Conservation (phyloP, 139 green algal species). For the Picochlorum sp. region DNA sequence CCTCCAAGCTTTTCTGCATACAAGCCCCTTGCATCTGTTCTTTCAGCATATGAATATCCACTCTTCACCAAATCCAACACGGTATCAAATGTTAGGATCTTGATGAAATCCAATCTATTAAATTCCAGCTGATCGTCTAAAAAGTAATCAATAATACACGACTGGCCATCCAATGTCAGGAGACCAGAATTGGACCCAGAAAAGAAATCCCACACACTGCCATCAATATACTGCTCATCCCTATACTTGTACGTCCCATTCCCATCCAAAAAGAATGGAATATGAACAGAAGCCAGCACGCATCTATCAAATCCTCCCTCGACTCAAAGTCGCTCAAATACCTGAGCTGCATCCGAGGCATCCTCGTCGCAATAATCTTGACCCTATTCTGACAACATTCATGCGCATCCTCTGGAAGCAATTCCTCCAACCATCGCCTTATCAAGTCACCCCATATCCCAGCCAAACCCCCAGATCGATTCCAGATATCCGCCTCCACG, state of each 20-base stretch:
- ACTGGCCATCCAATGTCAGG: slow-evolving; percentile 22
- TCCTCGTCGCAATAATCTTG: slow-evolving; percentile 35
- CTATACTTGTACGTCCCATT: slow-evolving; percentile 24
- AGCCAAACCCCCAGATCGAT: slow-evolving; percentile 39
- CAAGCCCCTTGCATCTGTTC: slow-evolving; percentile 21
- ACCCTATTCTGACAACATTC: slow-evolving; percentile 31
- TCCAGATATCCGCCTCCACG: slow-evolving; percentile 33
- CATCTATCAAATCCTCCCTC: slow-evolving; percentile 52
- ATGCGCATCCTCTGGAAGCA: slow-evolving; percentile 57
- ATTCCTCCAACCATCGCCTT: slow-evolving; percentile 52
- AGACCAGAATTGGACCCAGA: slow-evolving; percentile 25
- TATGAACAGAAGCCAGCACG: slow-evolving; percentile 44
- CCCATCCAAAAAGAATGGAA: slow-evolving; percentile 64
- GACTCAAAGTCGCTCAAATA: slow-evolving; percentile 38
- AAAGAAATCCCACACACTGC: slow-evolving; percentile 43
- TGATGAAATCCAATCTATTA: slow-evolving; percentile 41
- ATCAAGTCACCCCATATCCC: slow-evolving; percentile 65
- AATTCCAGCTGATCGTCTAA: slow-evolving; percentile 34
- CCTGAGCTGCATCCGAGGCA: slow-evolving; percentile 19
- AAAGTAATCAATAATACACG: slow-evolving; percentile 45
- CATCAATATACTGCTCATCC: slow-evolving; percentile 41
- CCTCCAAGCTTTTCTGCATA: slow-evolving; percentile 19
- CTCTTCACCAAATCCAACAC: slow-evolving; percentile 26
- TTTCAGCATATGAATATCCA: slow-evolving; percentile 31
- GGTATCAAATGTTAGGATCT: slow-evolving; percentile 25